Base-by-base conservation (phyloP, 1,284 basidiomycete genomes). In the Mycena citricolor region DNA sequence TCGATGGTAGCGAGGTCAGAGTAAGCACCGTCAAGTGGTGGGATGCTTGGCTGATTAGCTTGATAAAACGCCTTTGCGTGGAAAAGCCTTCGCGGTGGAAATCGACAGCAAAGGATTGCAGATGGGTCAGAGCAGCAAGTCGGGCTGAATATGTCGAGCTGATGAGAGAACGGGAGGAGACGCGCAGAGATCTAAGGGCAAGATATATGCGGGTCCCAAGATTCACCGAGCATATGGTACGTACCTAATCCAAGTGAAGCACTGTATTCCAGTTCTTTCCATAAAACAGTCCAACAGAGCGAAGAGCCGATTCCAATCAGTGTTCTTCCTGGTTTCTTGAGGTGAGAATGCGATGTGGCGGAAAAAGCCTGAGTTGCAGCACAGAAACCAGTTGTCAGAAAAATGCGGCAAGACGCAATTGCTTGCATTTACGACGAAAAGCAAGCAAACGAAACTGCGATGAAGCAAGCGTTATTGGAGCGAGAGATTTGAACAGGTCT, bases 1-100 rank as follows among this genome's bases (percentile, higher is more conserved):
- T 74, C 17, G 71, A 71, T 51, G 81, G 74, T 8, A 86, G 58
- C 22, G 62, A 67, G 1, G 69, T 73, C 30, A 86, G 63, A 8
- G 61, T 69, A 5, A 86, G 61, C 6, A 63, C 66, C 21, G 68
- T 59, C 65, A 74, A 39, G 36, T 58, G 50, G 19, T 36, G 40
- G 16, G 48, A 44, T 19, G 42, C 32, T 5, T 46, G 36, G 42
- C 17, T 65, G 24, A 71, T 54, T 20, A 55, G 51, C 26, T 57
- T 56, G 13, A 68, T 42, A n/a, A 57, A 53, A 16, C 58, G 46
- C 29, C 64, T 55, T 47, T 71, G 69, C n/a, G 69, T 66, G 30
- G 61, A 51, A 21, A 73, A 51, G 13, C 67, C 66, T 55, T 71
- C 68, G 26, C 59, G 57, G 8, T 55, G 50, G 42, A 71, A 62